A percentile compares a stretch with the other conserved stretches of the same genome.
phyloP scores from a whole-genome alignment of 2,329 filamentous ascomycete genomes.

The Colletotrichum zoysiae region DNA sequence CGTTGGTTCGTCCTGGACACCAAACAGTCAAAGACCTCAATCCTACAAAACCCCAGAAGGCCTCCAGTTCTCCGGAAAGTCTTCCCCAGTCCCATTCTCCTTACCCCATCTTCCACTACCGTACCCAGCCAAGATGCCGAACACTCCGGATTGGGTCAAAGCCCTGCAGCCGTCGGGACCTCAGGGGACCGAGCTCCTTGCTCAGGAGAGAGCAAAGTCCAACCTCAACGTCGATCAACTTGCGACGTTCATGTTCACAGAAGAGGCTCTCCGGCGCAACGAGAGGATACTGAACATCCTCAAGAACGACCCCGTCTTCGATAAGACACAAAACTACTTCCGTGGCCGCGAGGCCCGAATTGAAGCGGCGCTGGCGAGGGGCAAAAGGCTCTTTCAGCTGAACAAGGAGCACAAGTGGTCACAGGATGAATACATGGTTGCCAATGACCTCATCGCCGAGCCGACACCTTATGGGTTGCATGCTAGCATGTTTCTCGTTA shows the following conservation, averaged over 20 bases:
- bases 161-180: conserved; percentile 63
- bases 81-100: conserved; percentile 5
- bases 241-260: conserved; percentile 76
- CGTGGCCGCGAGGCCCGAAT: conserved; percentile 77
- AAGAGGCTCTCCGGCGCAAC: conserved; percentile 72
- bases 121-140: conserved; percentile 33
- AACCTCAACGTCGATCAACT: conserved; percentile 76
- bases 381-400: conserved; percentile 77
- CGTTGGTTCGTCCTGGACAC: conserved; percentile 32
- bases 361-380: conserved; percentile 76
- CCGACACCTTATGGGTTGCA: conserved; percentile 81
- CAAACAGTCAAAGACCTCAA: conserved; percentile 7
- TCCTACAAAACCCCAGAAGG: conserved; percentile 27
- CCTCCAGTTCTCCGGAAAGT: conserved; percentile 12
- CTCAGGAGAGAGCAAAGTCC: conserved; percentile 76
- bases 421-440: conserved; percentile 71
- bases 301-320: conserved; percentile 76
- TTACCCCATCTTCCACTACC: conserved; percentile 3
- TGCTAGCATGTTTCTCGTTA: conserved; percentile 64
- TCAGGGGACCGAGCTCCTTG: conserved; percentile 77
- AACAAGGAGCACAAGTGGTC: conserved; percentile 77
- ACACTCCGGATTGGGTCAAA: conserved; percentile 44
- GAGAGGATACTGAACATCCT: conserved; percentile 73
- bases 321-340: conserved; percentile 84
- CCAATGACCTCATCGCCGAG: conserved; percentile 78